Base-by-base conservation (phyloP, 768 basidiomycete species). In the Tulasnella sp. region DNA sequence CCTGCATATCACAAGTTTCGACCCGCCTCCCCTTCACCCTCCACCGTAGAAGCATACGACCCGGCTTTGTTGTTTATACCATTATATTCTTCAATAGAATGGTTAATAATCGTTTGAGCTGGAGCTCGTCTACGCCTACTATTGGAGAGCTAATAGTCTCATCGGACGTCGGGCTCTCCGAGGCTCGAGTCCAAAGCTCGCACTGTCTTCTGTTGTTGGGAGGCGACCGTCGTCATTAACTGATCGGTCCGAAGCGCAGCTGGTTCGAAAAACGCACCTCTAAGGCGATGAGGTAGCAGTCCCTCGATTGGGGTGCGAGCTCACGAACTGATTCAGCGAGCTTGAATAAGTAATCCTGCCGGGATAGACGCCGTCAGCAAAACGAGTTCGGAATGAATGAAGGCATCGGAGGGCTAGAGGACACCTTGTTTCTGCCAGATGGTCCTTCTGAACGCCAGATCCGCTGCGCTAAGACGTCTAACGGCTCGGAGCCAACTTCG, bases 351-450 rank as follows among this genome's bases (percentile, higher is more conserved):
- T 98, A 98, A 40, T 97, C 94, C 93, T 95, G 74, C 32, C 6
- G 0, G 32, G 12, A n/a, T n/a, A n/a, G 67, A 62, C 12, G 17
- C 17, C 26, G 62, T 35, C n/a, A 16, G 14, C 35, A 17, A 72
- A 22, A 16, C 37, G 0, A 62, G 39, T 39, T 69, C n/a, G n/a
- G n/a, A 1, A 2, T 32, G 2, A 44, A 26, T 75, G 26, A 29
- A 14, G 42, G 64, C 36, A 16, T 17, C 37, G 26, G 16, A 34
- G 40, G 40, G 9, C 44, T 41, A 8, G 14, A 2, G 69, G 79
- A 36, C 40, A 91, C 94, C 83, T 94, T 95, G 82, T 98, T 98
- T 2, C 82, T 86, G 0, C 95, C 95, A 0, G 95, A 97, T 0
- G 95, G 94, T 0, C 95, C 95, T 0, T 87, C 84, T 0, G 90